Conservation (phyloP, 345 rosid genomes). For the Lenwebbia sp. region DNA sequence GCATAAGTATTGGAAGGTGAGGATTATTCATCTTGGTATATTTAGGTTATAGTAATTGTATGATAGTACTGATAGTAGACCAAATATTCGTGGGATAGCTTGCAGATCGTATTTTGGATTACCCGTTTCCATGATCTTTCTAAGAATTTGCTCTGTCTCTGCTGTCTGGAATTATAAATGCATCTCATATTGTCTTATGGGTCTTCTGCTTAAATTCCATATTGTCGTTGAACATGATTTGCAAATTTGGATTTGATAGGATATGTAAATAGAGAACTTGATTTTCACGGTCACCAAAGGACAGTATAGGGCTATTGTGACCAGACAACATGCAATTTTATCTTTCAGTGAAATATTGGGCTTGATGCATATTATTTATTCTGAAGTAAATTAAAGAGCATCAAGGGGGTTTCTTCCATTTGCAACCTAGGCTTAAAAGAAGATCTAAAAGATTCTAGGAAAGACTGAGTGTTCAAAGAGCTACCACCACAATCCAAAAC, state of each 20-base stretch:
- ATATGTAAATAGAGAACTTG: neutral
- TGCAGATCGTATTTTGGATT: neutral
- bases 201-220: neutral
- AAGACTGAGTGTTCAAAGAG: neutral
- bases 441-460: neutral
- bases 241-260: neutral
- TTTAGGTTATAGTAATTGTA: neutral
- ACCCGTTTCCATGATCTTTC: neutral
- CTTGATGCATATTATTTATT: neutral
- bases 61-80: neutral
- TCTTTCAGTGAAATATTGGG: neutral
- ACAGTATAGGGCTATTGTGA: neutral
- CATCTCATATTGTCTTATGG: neutral
- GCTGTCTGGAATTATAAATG: neutral
- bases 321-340: neutral
- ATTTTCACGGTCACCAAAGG: neutral
- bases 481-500: neutral
- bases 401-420: neutral
- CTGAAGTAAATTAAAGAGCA: neutral
- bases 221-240: neutral
- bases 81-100: neutral
- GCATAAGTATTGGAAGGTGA: constrained; percentile 52
- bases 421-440: neutral
- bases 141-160: neutral
- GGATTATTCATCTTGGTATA: neutral